phyloP scores from a whole-genome alignment of 768 basidiomycete species.

The Lyophyllum semitale region DNA sequence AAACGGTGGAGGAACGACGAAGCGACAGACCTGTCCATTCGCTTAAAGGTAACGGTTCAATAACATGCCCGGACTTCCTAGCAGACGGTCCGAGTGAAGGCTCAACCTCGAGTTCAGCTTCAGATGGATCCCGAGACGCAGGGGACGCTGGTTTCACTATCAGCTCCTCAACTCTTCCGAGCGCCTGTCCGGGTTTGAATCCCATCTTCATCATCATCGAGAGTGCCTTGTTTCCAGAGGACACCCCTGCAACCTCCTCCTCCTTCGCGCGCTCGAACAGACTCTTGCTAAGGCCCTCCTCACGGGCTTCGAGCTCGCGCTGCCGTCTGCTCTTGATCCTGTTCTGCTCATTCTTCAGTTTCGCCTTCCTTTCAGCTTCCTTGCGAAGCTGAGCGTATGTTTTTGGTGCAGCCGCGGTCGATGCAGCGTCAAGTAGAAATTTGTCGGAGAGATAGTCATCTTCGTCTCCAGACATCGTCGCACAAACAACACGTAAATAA shows the following conservation, averaged over 20 bases:
- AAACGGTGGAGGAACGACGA: not conserved
- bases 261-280: constrained; percentile 79
- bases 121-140: not conserved
- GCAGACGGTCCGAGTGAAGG: not conserved
- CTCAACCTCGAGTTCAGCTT: constrained; percentile 3
- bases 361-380: constrained; percentile 58
- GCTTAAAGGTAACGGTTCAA: constrained; percentile 71
- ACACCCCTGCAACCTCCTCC: constrained; percentile 52
- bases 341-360: constrained; percentile 69
- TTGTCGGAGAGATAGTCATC: constrained; percentile 86
- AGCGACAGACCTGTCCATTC: constrained; percentile 78
- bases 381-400: constrained; percentile 76
- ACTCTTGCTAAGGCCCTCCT: constrained; percentile 78
- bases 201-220: constrained; percentile 96
- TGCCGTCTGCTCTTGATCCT: constrained; percentile 64
- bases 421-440: constrained; percentile 55
- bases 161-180: constrained; percentile 49
- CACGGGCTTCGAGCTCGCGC: constrained; percentile 71
- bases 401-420: constrained; percentile 42
- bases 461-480: constrained; percentile 68
- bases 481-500: constrained; percentile 22
- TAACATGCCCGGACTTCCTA: constrained; percentile 37
- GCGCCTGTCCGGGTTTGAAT: constrained; percentile 80
- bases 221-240: constrained; percentile 72
- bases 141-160: not conserved